Percentiles rank a stretch among this genome's conserved stretches.
These are phyloP conservation scores for Exsudoporus frostii DNA, from an alignment of 768 basidiomycete genomes.

Conservation along the genomic window DNA sequence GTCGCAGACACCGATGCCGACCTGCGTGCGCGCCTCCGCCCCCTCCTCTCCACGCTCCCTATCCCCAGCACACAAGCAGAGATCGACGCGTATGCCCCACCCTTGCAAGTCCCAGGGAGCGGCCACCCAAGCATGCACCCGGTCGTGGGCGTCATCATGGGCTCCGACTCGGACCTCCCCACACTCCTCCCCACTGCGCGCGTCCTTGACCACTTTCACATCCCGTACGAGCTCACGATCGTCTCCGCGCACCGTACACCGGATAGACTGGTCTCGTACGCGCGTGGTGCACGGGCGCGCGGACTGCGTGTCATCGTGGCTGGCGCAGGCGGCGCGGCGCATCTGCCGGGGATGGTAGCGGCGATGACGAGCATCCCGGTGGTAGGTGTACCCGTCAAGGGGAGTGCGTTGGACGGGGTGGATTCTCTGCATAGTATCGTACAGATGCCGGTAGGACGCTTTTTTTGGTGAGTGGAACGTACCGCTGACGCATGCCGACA, in stretches of 20 bases:
- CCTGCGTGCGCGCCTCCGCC: constrained; percentile 63
- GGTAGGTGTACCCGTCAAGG: constrained; percentile 95
- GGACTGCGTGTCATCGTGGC: constrained; percentile 81
- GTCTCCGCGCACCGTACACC: constrained; percentile 97
- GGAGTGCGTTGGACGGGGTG: constrained; percentile 89
- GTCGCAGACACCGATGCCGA: constrained; percentile 80
- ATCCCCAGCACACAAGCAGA: constrained; percentile 38
- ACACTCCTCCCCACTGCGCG: constrained; percentile 86
- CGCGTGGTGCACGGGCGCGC: constrained; percentile 64
- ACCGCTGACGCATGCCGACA: constrained; percentile 29
- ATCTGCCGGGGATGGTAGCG: constrained; percentile 98
- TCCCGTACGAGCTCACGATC: constrained; percentile 93
- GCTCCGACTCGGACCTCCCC: constrained; percentile 96
- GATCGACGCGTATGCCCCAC: constrained; percentile 51
- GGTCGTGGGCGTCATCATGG: constrained; percentile 95
- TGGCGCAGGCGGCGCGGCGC: constrained; percentile 97
- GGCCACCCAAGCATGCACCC: constrained; percentile 66
- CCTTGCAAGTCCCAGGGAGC: constrained; percentile 39
- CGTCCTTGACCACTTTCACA: constrained; percentile 73
- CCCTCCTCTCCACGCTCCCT: constrained; percentile 68
- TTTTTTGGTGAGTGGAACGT: neutral
- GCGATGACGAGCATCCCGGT: constrained; percentile 91
- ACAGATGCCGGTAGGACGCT: constrained; percentile 86
- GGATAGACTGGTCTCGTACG: constrained; percentile 77
- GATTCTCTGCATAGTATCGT: constrained; percentile 98